These are phyloP conservation scores for Scedosporium boydii DNA, from an alignment of 2,329 filamentous ascomycete genomes.

Conservation along the genomic window DNA sequence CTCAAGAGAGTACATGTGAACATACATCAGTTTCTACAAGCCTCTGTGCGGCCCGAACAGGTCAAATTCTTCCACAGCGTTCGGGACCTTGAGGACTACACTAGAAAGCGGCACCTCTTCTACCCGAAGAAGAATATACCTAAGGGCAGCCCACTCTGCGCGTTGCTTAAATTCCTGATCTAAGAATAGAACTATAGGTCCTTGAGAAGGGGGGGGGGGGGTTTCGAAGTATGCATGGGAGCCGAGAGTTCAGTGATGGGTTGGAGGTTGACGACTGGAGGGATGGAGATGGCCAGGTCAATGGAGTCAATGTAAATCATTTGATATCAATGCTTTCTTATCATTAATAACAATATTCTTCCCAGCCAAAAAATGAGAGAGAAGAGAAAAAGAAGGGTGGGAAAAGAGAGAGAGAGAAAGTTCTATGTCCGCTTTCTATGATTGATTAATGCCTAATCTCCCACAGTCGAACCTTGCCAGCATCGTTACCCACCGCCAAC, in stretches of 20 bases:
- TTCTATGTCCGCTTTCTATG: background rate
- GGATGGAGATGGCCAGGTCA: background rate
- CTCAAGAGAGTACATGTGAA: constrained; percentile 35
- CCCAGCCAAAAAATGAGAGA: background rate
- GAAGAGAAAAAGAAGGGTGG: background rate
- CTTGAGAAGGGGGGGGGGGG: background rate
- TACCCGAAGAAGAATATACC: constrained; percentile 36
- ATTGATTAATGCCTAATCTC: constrained; percentile 46
- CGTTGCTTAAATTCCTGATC: constrained; percentile 25
- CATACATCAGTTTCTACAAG: constrained; percentile 36
- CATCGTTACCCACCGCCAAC: constrained; percentile 80
- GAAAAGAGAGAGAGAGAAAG: no score
- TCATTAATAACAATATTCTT: background rate
- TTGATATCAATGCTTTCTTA: background rate
- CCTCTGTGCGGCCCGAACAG: constrained; percentile 14
- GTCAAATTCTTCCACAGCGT: constrained; percentile 24
- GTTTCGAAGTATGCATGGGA: background rate
- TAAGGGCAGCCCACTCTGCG: constrained; percentile 27
- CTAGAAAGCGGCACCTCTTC: constrained; percentile 21
- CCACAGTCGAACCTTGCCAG: constrained; percentile 82
- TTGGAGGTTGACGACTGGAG: background rate
- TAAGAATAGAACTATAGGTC: background rate
- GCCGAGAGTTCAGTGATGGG: no score
- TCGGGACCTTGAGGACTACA: constrained; percentile 25
- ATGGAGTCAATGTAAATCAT: no score